phyloP scores from a whole-genome alignment of 192 early-diverging fungal species.

The Pilaira anomala region DNA sequence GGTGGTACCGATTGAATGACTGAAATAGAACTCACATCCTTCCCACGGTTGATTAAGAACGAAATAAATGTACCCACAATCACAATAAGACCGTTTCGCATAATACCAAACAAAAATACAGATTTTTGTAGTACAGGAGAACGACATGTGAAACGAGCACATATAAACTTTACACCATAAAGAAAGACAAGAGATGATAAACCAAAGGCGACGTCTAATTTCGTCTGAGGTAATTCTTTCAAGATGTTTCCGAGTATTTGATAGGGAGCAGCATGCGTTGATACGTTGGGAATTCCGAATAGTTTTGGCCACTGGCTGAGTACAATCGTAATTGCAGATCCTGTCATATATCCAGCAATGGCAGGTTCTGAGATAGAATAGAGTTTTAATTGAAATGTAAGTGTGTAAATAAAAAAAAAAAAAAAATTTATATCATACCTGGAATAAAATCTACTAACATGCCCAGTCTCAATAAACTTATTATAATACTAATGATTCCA shows the following conservation, averaged over 20 bases:
- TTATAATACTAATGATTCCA: constrained; percentile 62
- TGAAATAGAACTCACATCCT: constrained; percentile 42
- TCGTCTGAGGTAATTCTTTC: constrained; percentile 44
- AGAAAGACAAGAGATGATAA: constrained; percentile 40
- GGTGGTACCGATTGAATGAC: constrained; percentile 74
- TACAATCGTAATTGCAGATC: constrained; percentile 75
- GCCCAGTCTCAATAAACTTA: constrained; percentile 81
- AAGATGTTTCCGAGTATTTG: constrained; percentile 21
- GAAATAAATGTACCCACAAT: constrained; percentile 73
- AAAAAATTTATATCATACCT: constrained; percentile 6
- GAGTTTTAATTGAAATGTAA: neutral
- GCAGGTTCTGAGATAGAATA: constrained; percentile 52
- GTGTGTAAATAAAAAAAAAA: neutral
- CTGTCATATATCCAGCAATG: constrained; percentile 84
- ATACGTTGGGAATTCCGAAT: constrained; percentile 69
- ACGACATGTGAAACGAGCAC: constrained; percentile 26
- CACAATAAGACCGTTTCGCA: constrained; percentile 71
- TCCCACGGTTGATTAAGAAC: constrained; percentile 45
- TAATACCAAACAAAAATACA: constrained; percentile 64
- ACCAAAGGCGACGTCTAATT: constrained; percentile 61
- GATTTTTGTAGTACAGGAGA: constrained; percentile 43
- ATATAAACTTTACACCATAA: constrained; percentile 38
- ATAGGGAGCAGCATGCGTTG: constrained; percentile 70
- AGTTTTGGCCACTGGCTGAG: constrained; percentile 75
- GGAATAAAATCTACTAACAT: constrained; percentile 87